Evolutionary conservation across 1,139 yeast species (phyloP), one percentile per base, ranked within the genome.

Genomic region (Pichia sp.): DNA sequence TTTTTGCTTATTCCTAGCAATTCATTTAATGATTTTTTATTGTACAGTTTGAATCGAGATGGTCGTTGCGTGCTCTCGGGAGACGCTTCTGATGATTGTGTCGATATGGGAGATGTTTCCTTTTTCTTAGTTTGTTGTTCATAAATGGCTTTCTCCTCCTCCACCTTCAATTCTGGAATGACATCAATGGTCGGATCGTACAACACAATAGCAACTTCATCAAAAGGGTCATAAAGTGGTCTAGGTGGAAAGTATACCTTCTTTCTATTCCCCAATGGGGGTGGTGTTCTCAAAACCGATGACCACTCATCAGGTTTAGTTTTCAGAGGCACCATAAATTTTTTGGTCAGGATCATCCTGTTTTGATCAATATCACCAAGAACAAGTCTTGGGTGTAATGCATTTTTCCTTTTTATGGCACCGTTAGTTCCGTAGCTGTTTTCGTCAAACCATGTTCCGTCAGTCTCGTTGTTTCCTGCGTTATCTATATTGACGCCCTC

Each of bases 161-260:
- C 51, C 28, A 47, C 47, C 31, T 53, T 62, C 16, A 62, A 50
- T 31, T 60, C 66, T 0, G 77, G 77, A 26, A 75, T 73, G 16
- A 69, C 67, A 51, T 84, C 94, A 4, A 88, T 79, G 0, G 97
- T 85, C 0, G 99, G 99, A 55, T 91, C 99, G 52, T 86, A 91
- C 32, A 91, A 65, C 2, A 91, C 97, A 37, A 93, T 86, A 1
- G 98, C 97, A 54, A 86, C 80, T 56, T 91, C 97, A 44, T 82
- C 86, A 35, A 80, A 70, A 0, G 99, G 98, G 59, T 91, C 98
- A 55, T 88, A 94, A 14, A 91, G 66, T 0, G 98, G 94, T 40
- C 91, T 64, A 3, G 98, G 96, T 13, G 87, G 85, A 32, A 84
- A 58, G 3, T 74, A 67, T 1, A 79, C 71, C 46, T 77, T 75